Percentiles rank a stretch among this genome's conserved stretches.
Evolutionary conservation across 176 grass and related monocot genomes (phyloP).

Genomic region (Cenchrus purpureus): DNA sequence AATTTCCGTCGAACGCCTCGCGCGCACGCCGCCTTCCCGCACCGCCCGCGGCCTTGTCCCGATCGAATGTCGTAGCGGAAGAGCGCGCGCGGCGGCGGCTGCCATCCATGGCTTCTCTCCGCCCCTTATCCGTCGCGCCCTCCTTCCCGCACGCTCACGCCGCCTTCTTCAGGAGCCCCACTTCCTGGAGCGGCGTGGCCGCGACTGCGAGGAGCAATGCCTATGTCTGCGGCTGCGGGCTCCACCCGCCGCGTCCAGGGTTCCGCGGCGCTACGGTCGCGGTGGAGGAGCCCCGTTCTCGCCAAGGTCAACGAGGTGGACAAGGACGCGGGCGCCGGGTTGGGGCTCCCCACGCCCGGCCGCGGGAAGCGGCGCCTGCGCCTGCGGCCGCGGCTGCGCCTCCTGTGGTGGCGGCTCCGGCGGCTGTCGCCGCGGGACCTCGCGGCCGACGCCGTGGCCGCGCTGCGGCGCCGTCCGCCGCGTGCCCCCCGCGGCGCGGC

Average conservation of each 20-base stretch:
- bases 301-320: slow-evolving; percentile 50
- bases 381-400: slow-evolving; percentile 37
- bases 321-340: slow-evolving; percentile 44
- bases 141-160: slow-evolving; percentile 26
- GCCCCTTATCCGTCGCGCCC: slow-evolving; percentile 38
- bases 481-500: slow-evolving; percentile 40
- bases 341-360: slow-evolving; percentile 38
- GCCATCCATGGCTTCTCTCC: slow-evolving; percentile 45
- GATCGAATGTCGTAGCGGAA: slow-evolving; percentile 31
- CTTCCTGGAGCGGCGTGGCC: slow-evolving; percentile 27
- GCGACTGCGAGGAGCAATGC: slow-evolving; percentile 7
- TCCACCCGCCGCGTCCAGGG: neutral
- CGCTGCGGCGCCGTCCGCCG: slow-evolving; percentile 43
- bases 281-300: slow-evolving; percentile 32
- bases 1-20: slow-evolving; percentile 50
- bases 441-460: slow-evolving; percentile 31
- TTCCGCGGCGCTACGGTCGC: neutral
- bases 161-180: neutral
- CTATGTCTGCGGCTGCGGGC: neutral
- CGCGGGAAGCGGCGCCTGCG: slow-evolving; percentile 16
- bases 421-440: slow-evolving; percentile 49
- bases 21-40: neutral
- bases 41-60: slow-evolving; percentile 15
- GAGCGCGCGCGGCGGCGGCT: slow-evolving; percentile 16
- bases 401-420: slow-evolving; percentile 48